Conservation (phyloP, 257 asterid species). For the Lithospermum erythrorhizon region DNA sequence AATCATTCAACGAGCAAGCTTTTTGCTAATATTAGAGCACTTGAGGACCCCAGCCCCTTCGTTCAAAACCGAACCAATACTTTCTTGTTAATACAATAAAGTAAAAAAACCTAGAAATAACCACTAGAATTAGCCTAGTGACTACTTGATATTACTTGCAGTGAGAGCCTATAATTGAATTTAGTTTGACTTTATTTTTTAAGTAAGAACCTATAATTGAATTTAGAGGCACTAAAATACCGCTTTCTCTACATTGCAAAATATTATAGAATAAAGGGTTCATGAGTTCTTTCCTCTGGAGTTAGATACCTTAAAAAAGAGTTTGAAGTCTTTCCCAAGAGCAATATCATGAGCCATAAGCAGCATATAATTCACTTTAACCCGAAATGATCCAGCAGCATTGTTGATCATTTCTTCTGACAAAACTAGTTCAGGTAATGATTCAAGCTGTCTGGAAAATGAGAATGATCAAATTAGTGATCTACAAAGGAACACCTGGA, state of each 20-base stretch:
- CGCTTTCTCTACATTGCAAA: neutral
- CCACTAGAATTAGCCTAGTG: too few relatives aligned
- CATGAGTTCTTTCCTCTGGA: neutral
- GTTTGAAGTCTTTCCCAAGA: constrained; percentile 87
- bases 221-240: neutral
- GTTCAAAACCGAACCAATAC: neutral
- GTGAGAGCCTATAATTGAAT: too few relatives aligned
- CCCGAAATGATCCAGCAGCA: constrained; percentile 93
- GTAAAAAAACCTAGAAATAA: too few relatives aligned
- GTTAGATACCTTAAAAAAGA: constrained; percentile 73
- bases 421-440: constrained; percentile 75
- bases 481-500: constrained; percentile 1
- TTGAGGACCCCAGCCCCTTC: neutral
- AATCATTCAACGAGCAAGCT: too few relatives aligned
- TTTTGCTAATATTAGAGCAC: neutral
- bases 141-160: too few relatives aligned
- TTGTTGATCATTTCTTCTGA: constrained; percentile 93
- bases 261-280: neutral
- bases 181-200: too few relatives aligned
- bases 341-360: constrained; percentile 98
- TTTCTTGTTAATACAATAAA: too few relatives aligned
- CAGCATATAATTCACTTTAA: constrained; percentile 73
- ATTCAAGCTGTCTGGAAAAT: constrained; percentile 46
- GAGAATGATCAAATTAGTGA: constrained; percentile 16
- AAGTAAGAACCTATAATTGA: neutral